These are phyloP conservation scores for Begonia fuchsioides DNA, from an alignment of 306 rosid genomes.

Conservation along the genomic window DNA sequence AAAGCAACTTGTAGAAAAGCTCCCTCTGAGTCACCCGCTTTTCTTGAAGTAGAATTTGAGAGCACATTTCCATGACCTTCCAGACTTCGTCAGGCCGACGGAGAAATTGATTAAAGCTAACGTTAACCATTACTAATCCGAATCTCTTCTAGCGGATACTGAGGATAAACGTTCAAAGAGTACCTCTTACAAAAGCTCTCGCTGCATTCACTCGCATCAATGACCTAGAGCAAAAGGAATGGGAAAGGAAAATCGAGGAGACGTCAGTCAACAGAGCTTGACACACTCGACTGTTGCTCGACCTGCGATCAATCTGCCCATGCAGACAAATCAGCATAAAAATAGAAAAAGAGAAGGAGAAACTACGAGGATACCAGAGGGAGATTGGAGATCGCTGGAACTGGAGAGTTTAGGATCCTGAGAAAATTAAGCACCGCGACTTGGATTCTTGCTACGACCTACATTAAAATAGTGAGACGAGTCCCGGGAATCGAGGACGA, in stretches of 20 bases:
- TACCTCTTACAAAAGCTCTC: slow-evolving; percentile 71
- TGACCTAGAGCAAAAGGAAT: slow-evolving; percentile 53
- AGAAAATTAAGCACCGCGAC: slow-evolving; percentile 74
- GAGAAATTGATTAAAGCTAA: not conserved
- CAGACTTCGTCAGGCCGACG: slow-evolving; percentile 32
- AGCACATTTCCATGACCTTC: slow-evolving; percentile 87
- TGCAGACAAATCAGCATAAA: not conserved
- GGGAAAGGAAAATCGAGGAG: slow-evolving; percentile 51
- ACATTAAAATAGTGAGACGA: slow-evolving; percentile 1
- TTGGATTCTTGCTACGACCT: slow-evolving; percentile 80
- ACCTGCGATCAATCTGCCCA: slow-evolving; percentile 47
- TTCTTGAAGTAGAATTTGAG: slow-evolving; percentile 51
- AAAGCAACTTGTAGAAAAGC: slow-evolving; percentile 73
- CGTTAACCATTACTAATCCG: not conserved
- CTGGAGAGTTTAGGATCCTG: slow-evolving; percentile 45
- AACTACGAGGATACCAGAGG: slow-evolving; percentile 36
- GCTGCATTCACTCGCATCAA: slow-evolving; percentile 53
- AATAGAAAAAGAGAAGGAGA: not conserved
- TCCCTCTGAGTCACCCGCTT: slow-evolving; percentile 86
- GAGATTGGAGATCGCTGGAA: slow-evolving; percentile 67
- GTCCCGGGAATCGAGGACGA: not conserved
- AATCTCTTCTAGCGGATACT: not conserved
- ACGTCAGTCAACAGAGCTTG: slow-evolving; percentile 44
- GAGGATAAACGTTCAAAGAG: not conserved
- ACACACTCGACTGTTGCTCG: slow-evolving; percentile 46